A percentile compares a stretch with the other conserved stretches of the same genome.
These are phyloP conservation scores for Musa beccarii DNA, from an alignment of 176 grass and related monocot genomes.

Conservation along the genomic window DNA sequence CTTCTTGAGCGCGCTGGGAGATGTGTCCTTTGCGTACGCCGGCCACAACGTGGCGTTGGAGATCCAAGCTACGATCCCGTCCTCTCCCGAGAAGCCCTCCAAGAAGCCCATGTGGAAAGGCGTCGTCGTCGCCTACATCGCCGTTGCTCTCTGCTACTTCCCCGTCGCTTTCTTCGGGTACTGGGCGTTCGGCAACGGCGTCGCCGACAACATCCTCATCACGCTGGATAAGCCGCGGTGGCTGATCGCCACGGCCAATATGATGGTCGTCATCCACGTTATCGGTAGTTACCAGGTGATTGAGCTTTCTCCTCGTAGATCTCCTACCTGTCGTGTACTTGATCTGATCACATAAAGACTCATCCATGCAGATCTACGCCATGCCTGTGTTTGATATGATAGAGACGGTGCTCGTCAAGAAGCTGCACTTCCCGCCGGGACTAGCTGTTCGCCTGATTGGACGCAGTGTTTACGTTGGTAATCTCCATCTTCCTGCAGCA, in stretches of 20 bases:
- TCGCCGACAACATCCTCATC: background rate
- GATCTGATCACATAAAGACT: background rate
- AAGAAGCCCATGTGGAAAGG: background rate
- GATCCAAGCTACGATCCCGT: background rate
- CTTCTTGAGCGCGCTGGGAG: background rate
- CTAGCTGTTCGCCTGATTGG: background rate
- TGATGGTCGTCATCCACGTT: background rate
- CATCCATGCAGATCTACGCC: background rate
- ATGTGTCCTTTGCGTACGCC: background rate
- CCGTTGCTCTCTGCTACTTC: background rate
- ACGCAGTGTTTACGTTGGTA: background rate
- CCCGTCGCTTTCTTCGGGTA: background rate
- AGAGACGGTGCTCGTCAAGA: background rate
- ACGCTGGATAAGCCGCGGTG: background rate
- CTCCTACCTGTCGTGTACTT: no score
- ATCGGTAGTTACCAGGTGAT: background rate
- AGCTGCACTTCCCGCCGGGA: background rate
- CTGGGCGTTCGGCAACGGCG: background rate
- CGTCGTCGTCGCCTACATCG: background rate
- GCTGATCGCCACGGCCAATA: background rate
- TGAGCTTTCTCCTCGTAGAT: background rate
- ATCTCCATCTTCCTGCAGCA: background rate
- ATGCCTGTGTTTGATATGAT: background rate
- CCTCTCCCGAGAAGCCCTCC: background rate
- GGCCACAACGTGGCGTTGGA: background rate